Base-by-base conservation (phyloP, 768 basidiomycete genomes). In the Boletus huronensis region DNA sequence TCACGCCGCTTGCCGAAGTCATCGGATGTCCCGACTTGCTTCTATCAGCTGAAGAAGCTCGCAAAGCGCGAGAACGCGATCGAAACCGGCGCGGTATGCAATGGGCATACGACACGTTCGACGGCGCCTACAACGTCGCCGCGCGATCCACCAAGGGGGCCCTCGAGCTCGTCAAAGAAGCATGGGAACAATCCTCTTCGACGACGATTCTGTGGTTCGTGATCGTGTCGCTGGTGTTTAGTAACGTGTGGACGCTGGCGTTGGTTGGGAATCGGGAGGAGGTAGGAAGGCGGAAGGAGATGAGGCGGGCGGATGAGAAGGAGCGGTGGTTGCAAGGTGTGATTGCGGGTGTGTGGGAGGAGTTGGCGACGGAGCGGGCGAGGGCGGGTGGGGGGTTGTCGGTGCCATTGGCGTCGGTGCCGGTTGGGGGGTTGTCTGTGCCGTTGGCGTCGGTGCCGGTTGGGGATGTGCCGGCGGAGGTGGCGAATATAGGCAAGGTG, bases 71-170 rank as follows among this genome's bases (percentile, higher is more conserved):
- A 49, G 87, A 87, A 67, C 75, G 78, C 52, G 84, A 88, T 66
- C 82, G 85, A 16, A 83, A 85, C 56, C 80, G 77, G 54, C 86
- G 88, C 17, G 84, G 84, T 0, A 72, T 92, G 58, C 91, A 93
- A 63, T 93, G 91, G 91, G 90, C 90, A 3, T 89, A 83, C 74
- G 91, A 93, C 60, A 93, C 91, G 44, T 80, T 90, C 68, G 85
- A 85, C 29, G 91, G 89, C 10, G 85, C 91, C 2, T 79, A 74
- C 56, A 77, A 80, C 58, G 90, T 93, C 56, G 90, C 82, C 29
- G 75, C 73, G 63, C 82, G 83, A 65, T 90, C 87, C 56, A 81
- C 88, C 40, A 76, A 71, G 43, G 88, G 83, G 19, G 87, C 88
- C 25, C 65, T 92, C 55, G 91, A 92, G 74, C 83, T 93, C 40